phyloP scores from a whole-genome alignment of 192 early-diverging fungal genomes.

The Mortierella claussenii region DNA sequence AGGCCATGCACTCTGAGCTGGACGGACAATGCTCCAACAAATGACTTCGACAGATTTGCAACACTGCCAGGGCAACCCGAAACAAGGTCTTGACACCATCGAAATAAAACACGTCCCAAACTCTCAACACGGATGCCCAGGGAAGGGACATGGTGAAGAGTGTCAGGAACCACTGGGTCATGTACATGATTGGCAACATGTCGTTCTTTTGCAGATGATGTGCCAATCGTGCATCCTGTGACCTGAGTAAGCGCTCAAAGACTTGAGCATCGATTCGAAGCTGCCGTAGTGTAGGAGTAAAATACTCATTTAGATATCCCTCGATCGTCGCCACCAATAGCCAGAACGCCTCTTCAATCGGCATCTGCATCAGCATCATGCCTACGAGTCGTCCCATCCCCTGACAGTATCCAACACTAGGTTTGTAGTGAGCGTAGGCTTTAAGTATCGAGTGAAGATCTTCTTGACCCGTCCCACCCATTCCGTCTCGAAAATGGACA shows the following conservation, averaged over 20 bases:
- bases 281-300: constrained; percentile 74
- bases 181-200: constrained; percentile 88
- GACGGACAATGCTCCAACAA: constrained; percentile 78
- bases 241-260: constrained; percentile 80
- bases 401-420: constrained; percentile 91
- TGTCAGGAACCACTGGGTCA: constrained; percentile 94
- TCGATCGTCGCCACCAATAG: constrained; percentile 80
- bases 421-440: constrained; percentile 91
- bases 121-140: constrained; percentile 86
- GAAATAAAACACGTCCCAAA: constrained; percentile 94
- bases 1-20: constrained; percentile 77
- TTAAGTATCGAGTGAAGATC: constrained; percentile 83
- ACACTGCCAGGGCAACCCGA: constrained; percentile 81
- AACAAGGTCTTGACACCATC: constrained; percentile 89
- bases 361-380: constrained; percentile 89
- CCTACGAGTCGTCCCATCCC: constrained; percentile 96
- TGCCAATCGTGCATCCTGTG: constrained; percentile 72
- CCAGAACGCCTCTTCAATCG: constrained; percentile 92
- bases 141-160: constrained; percentile 88
- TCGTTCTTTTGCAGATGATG: constrained; percentile 79
- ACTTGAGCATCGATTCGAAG: constrained; percentile 84
- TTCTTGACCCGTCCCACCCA: constrained; percentile 74
- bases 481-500: constrained; percentile 75
- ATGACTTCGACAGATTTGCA: constrained; percentile 68
- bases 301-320: constrained; percentile 79